phyloP scores from a whole-genome alignment of 2,329 filamentous ascomycete genomes.

The Cercospora brassicicola region DNA sequence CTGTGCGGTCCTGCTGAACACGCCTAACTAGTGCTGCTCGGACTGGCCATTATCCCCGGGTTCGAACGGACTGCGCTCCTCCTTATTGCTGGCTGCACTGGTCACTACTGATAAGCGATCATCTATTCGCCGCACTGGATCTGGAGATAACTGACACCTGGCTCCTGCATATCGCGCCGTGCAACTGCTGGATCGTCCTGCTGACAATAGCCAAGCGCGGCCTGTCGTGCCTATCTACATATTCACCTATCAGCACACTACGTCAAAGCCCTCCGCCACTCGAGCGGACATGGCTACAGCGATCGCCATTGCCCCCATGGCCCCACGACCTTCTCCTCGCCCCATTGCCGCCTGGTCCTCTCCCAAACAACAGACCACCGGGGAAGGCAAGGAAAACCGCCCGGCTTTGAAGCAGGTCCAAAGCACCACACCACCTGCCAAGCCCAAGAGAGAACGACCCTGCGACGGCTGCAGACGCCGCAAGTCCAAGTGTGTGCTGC shows the following conservation, averaged over 20 bases:
- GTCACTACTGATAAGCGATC: constrained; percentile 22
- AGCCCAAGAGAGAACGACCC: constrained; percentile 41
- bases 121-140: constrained; percentile 14
- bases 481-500: constrained; percentile 74
- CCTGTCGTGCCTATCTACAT: constrained; percentile 21
- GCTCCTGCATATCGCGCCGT: constrained; percentile 21
- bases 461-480: constrained; percentile 74
- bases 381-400: constrained; percentile 46
- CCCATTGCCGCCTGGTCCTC: constrained; percentile 49
- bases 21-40: constrained; percentile 7
- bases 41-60: neutral
- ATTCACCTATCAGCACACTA: constrained; percentile 22
- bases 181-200: constrained; percentile 12
- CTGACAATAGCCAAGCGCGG: constrained; percentile 18
- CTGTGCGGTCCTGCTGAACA: constrained; percentile 34
- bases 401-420: constrained; percentile 40
- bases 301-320: constrained; percentile 51
- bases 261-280: constrained; percentile 24
- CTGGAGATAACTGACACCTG: constrained; percentile 19
- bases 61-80: constrained; percentile 11
- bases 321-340: constrained; percentile 48
- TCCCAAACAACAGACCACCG: constrained; percentile 41
- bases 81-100: constrained; percentile 8
- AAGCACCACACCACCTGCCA: constrained; percentile 29
- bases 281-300: constrained; percentile 46